These are phyloP conservation scores for Colletotrichum sp. DNA, from an alignment of 2,329 filamentous ascomycete genomes.

Conservation along the genomic window DNA sequence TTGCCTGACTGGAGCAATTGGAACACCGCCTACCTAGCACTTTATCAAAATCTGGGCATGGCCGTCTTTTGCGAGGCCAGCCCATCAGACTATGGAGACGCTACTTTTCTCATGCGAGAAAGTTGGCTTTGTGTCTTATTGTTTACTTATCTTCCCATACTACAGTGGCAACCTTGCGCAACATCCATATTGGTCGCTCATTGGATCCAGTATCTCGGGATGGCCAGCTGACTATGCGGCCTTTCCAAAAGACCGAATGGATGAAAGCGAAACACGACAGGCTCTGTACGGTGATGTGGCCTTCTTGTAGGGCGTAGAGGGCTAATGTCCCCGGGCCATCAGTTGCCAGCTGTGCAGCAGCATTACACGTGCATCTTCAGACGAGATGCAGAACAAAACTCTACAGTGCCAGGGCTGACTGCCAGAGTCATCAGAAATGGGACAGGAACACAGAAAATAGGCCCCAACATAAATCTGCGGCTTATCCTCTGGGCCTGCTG, in stretches of 20 bases:
- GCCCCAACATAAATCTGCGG: neutral
- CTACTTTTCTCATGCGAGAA: neutral
- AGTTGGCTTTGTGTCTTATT: neutral
- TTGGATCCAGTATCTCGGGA: neutral
- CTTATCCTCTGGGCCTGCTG: neutral
- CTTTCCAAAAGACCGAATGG: neutral
- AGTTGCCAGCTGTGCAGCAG: neutral
- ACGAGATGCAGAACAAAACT: neutral
- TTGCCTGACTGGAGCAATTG: neutral
- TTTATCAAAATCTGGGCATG: neutral
- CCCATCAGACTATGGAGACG: fast-evolving
- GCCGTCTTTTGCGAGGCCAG: neutral
- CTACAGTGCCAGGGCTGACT: neutral
- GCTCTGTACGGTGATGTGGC: neutral
- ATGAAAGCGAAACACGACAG: neutral
- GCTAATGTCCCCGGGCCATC: neutral
- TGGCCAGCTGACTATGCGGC: neutral
- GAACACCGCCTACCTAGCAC: no score
- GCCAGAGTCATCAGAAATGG: neutral
- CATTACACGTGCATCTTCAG: neutral
- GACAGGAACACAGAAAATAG: neutral
- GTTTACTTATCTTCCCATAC: neutral
- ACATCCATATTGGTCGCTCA: neutral
- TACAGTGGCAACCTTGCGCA: neutral
- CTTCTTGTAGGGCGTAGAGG: neutral